A percentile compares a stretch with the other conserved stretches of the same genome.
These are phyloP conservation scores for Fusarium sp. DNA, from an alignment of 2,329 filamentous ascomycete species.

Conservation along the genomic window DNA sequence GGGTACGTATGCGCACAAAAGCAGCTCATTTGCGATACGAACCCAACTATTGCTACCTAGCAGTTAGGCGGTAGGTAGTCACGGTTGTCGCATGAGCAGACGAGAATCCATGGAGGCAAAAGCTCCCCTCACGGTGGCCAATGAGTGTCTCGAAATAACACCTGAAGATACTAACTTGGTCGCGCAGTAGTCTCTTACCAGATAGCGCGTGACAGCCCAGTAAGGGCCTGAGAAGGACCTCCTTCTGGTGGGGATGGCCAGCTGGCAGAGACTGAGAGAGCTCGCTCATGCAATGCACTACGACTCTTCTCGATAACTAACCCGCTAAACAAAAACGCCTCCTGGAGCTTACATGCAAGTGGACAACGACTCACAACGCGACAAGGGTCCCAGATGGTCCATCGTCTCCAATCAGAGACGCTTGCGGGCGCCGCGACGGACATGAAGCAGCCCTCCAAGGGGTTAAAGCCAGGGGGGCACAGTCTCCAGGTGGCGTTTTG, in stretches of 20 bases:
- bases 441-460: slow-evolving; percentile 41
- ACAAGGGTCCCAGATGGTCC: slow-evolving; percentile 28
- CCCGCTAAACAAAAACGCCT: slow-evolving; percentile 21
- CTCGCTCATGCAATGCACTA: slow-evolving; percentile 9
- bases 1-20: slow-evolving; percentile 22
- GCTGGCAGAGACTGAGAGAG: slow-evolving; percentile 13
- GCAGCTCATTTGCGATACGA: slow-evolving; percentile 9
- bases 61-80: slow-evolving; percentile 7
- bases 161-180: slow-evolving; percentile 41
- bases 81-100: slow-evolving; percentile 2
- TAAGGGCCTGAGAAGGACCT: slow-evolving; percentile 41
- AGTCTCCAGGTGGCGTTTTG: slow-evolving; percentile 41
- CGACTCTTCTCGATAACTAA: slow-evolving; percentile 25
- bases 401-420: slow-evolving; percentile 41
- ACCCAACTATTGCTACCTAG: background rate
- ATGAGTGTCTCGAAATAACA: slow-evolving; percentile 37
- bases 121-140: slow-evolving; percentile 33
- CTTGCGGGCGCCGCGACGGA: slow-evolving; percentile 46
- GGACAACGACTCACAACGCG: slow-evolving; percentile 11
- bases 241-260: slow-evolving; percentile 39
- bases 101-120: slow-evolving; percentile 21
- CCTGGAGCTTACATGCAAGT: slow-evolving; percentile 34
- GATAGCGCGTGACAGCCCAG: slow-evolving; percentile 47
- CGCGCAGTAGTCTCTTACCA: slow-evolving; percentile 45
- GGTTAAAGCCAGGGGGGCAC: slow-evolving; percentile 30